Conservation (phyloP, 495 filamentous ascomycete genomes). For the Bathelium albidoporum region DNA sequence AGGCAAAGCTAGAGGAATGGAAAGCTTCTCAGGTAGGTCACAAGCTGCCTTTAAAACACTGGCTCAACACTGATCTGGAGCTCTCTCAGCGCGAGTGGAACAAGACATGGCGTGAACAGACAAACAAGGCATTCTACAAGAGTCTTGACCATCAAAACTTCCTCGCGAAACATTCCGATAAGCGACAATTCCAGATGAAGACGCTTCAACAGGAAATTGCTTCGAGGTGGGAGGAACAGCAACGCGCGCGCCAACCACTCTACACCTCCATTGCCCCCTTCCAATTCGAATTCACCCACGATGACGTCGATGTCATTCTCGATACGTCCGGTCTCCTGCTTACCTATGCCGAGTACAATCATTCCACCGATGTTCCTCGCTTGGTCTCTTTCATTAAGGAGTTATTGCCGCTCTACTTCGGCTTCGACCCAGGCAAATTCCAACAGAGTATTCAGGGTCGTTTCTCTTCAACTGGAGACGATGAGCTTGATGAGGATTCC, state of each 20-base stretch:
- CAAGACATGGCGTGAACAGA: slow-evolving; percentile 95
- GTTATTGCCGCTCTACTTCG: slow-evolving; percentile 84
- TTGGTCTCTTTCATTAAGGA: slow-evolving; percentile 76
- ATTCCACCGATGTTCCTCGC: slow-evolving; percentile 60
- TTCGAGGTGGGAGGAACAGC: slow-evolving; percentile 58
- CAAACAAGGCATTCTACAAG: slow-evolving; percentile 81
- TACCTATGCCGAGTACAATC: slow-evolving; percentile 60
- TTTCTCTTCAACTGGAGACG: slow-evolving; percentile 53
- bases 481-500: slow-evolving; percentile 55
- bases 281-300: slow-evolving; percentile 63
- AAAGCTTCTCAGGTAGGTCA: slow-evolving; percentile 61
- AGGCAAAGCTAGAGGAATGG: slow-evolving; percentile 95
- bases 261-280: slow-evolving; percentile 44
- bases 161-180: slow-evolving; percentile 70
- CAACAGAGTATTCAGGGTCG: slow-evolving; percentile 66
- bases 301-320: slow-evolving; percentile 67
- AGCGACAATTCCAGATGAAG: slow-evolving; percentile 80
- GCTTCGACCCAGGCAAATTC: slow-evolving; percentile 64
- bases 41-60: slow-evolving; percentile 16
- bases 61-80: neutral
- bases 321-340: slow-evolving; percentile 75
- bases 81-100: slow-evolving; percentile 80
- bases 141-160: slow-evolving; percentile 94
- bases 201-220: slow-evolving; percentile 75
- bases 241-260: neutral